Percentiles rank a stretch among this genome's conserved stretches.
Evolutionary conservation across 352 stramenopile genomes (phyloP).

Genomic region (Labyrinthula sp.): DNA sequence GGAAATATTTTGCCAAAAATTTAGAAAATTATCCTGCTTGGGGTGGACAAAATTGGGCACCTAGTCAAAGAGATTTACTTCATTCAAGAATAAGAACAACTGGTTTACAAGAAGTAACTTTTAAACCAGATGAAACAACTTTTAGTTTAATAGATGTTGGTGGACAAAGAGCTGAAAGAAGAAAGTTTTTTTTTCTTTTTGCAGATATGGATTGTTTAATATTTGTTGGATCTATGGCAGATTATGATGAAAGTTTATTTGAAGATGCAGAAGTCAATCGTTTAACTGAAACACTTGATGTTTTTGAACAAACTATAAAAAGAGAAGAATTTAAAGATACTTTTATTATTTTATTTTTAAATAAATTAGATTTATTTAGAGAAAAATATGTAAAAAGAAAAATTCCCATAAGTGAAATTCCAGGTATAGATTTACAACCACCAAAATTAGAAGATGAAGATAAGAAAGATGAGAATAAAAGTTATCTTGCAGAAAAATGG

Average conservation of each 20-base stretch:
- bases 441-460: too few relatives aligned
- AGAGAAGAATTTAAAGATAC: constrained; percentile 40
- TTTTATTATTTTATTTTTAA: constrained; percentile 47
- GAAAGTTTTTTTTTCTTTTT: constrained; percentile 54
- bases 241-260: constrained; percentile 41
- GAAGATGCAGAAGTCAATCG: constrained; percentile 42
- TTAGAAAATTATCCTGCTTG: too few relatives aligned
- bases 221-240: constrained; percentile 29
- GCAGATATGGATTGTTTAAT: constrained; percentile 40
- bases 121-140: constrained; percentile 26
- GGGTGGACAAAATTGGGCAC: constrained; percentile 16
- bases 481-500: too few relatives aligned
- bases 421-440: too few relatives aligned
- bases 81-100: constrained; percentile 35
- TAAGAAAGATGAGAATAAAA: too few relatives aligned
- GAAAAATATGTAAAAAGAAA: constrained; percentile 36
- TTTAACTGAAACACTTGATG: constrained; percentile 41
- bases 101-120: constrained; percentile 35
- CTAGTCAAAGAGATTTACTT: constrained; percentile 37
- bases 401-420: constrained; percentile 29
- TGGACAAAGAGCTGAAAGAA: constrained; percentile 45
- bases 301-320: constrained; percentile 49
- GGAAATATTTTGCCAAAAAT: constrained; percentile 27
- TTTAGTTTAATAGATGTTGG: constrained; percentile 38
- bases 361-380: constrained; percentile 43